Evolutionary conservation across 2,329 filamentous ascomycete genomes (phyloP).

Genomic region (Samsoniella hepiali): DNA sequence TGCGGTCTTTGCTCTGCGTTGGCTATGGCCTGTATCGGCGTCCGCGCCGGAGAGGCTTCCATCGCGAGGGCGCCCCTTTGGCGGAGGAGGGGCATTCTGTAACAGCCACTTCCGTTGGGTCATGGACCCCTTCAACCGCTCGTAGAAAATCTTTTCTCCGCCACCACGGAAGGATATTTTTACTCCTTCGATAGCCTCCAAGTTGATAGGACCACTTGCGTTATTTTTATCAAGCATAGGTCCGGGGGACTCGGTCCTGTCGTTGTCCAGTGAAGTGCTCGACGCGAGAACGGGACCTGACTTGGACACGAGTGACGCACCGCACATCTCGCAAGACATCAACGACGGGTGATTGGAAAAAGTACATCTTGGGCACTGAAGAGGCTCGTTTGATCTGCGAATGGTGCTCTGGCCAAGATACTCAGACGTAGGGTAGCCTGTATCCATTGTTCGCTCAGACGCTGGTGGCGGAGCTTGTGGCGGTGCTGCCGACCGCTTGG

Average conservation of each 20-base stretch:
- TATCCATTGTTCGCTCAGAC: not conserved
- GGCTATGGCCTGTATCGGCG: constrained; percentile 28
- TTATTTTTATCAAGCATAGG: constrained; percentile 52
- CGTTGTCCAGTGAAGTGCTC: constrained; percentile 34
- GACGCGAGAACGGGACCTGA: constrained; percentile 37
- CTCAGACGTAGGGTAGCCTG: not conserved
- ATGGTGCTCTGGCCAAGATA: not conserved
- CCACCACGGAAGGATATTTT: constrained; percentile 90
- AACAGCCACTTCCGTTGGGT: constrained; percentile 95
- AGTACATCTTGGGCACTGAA: constrained; percentile 82
- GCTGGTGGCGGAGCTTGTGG: constrained; percentile 20
- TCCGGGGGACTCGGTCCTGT: constrained; percentile 72
- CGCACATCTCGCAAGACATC: constrained; percentile 85
- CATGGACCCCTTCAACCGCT: constrained; percentile 81
- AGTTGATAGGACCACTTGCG: constrained; percentile 30
- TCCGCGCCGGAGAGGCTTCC: constrained; percentile 29
- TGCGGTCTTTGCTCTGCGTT: constrained; percentile 55
- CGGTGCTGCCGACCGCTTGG: constrained; percentile 45
- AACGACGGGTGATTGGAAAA: constrained; percentile 91
- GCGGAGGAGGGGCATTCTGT: constrained; percentile 83
- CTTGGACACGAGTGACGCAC: constrained; percentile 65
- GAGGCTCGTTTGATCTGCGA: constrained; percentile 34
- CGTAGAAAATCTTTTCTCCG: constrained; percentile 86
- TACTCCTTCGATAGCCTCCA: constrained; percentile 68
- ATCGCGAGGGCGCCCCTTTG: constrained; percentile 52